Evolutionary conservation across 768 basidiomycete species (phyloP), one percentile per base, ranked within the genome.

Genomic region (Termitomyces sp.): DNA sequence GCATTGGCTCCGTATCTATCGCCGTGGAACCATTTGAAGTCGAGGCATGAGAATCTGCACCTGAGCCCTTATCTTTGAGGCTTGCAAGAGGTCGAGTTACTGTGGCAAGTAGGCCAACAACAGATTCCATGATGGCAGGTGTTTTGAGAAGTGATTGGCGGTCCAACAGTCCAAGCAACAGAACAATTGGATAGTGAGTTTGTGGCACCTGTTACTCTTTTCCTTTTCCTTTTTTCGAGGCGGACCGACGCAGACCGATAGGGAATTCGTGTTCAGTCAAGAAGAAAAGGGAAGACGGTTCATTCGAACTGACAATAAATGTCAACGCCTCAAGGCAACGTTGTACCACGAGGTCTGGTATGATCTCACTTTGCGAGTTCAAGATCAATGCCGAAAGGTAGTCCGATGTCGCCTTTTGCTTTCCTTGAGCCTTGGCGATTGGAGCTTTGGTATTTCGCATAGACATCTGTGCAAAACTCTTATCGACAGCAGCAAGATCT

Each of bases 191-290:
- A 68, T 89, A 97, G 62, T 95, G 89, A 0, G 87, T 87, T 64
- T 90, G 89, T 0, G 88, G 77, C 3, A 75, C 74, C 62, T 86
- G 88, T 65, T 89, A 93, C 67, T 98, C 95, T 70, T 97, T 98
- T 21, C 93, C 95, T 71, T 97, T 98, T 9, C 94, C 94, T 70
- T 97, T 97, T 72, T 89, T 91, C 19, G 82, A 81, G 7, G 79
- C 71, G 12, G 77, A 70, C 61, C 85, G 82, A 60, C 85, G 84
- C 16, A 95, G 78, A 44, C 89, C 88, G n/a, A 78, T 79, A 6
- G 89, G 87, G 34, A 94, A 76, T 61, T 99, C 97, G 62, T 98
- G 94, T 70, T 99, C 97, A 1, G 87, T 91, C 58, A 99, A 78
- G 84, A 99, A 98, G 80, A 95, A 98, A 17, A 92, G 72, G 0